Evolutionary conservation across 2,329 filamentous ascomycete genomes (phyloP).

Genomic region (Cladophialophora chaetospira): DNA sequence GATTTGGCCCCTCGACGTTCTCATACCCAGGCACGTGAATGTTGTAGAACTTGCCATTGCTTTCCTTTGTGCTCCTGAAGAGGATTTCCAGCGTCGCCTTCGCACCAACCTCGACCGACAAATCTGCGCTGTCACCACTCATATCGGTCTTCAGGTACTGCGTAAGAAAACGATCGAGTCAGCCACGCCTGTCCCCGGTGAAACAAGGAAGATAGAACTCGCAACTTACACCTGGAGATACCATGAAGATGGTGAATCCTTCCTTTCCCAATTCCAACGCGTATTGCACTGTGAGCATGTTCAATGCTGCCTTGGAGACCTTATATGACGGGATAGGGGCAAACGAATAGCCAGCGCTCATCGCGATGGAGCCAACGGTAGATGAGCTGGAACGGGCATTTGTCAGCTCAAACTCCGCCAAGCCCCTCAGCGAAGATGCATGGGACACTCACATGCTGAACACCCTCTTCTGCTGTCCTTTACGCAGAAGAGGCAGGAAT

Average conservation of each 20-base stretch:
- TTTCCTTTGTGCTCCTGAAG: conserved; percentile 40
- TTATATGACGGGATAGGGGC: conserved; percentile 44
- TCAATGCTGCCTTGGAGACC: conserved; percentile 52
- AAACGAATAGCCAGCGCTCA: conserved; percentile 31
- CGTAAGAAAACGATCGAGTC: neutral
- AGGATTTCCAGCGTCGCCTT: conserved; percentile 50
- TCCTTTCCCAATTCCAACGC: conserved; percentile 40
- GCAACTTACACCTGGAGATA: conserved; percentile 50
- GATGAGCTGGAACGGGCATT: conserved; percentile 34
- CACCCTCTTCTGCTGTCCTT: conserved; percentile 47
- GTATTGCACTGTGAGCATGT: conserved; percentile 52
- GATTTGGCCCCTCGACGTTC: conserved; percentile 38
- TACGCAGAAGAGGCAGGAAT: conserved; percentile 45
- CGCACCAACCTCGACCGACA: conserved; percentile 45
- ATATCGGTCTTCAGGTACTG: conserved; percentile 53
- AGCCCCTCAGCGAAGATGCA: neutral
- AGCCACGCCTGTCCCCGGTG: conserved; percentile 8
- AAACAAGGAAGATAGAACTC: neutral
- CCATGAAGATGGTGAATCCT: conserved; percentile 47
- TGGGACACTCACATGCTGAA: conserved; percentile 46
- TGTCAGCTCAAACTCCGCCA: neutral
- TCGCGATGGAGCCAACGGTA: conserved; percentile 46
- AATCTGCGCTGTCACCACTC: conserved; percentile 45
- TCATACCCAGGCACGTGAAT: conserved; percentile 45
- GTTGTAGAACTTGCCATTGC: conserved; percentile 53